A percentile compares a stretch with the other conserved stretches of the same genome.
Conservation (phyloP, 768 basidiomycete genomes). For the Epithele typhae region DNA sequence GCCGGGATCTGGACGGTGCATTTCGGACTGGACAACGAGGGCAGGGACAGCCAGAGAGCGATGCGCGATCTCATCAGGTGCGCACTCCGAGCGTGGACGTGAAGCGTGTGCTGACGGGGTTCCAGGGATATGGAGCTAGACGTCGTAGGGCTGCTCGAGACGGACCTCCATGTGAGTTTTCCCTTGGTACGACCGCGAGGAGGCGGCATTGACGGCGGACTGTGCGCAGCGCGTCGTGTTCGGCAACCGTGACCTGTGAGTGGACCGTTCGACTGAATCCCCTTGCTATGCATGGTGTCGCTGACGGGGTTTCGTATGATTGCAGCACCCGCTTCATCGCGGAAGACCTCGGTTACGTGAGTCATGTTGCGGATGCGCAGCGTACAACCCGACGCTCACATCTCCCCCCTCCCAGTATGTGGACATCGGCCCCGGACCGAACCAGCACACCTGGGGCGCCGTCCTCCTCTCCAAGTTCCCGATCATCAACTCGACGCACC, state of each 20-base stretch:
- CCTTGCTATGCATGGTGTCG: neutral
- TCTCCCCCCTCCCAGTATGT: conserved; percentile 52
- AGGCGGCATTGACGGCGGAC: too few species aligned
- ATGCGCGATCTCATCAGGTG: conserved; percentile 50
- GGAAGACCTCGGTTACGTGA: conserved; percentile 78
- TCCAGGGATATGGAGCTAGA: conserved; percentile 79
- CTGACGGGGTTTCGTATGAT: too few species aligned
- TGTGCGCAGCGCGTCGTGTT: conserved; percentile 61
- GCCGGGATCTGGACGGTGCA: conserved; percentile 92
- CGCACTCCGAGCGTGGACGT: neutral
- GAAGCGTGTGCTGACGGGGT: neutral
- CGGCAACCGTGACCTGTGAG: conserved; percentile 81
- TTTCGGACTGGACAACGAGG: conserved; percentile 77
- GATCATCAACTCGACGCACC: conserved; percentile 81
- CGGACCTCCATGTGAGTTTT: conserved; percentile 71
- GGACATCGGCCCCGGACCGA: conserved; percentile 85
- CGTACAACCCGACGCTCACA: neutral
- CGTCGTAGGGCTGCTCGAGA: conserved; percentile 80
- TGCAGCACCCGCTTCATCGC: conserved; percentile 75
- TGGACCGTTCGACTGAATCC: conserved; percentile 1
- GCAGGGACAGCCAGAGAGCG: conserved; percentile 66
- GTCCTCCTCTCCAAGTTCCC: conserved; percentile 86
- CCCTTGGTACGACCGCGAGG: neutral
- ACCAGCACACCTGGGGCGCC: conserved; percentile 88
- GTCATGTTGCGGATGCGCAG: conserved; percentile 28